phyloP scores from a whole-genome alignment of 2,329 filamentous ascomycete genomes.

The Xylariaceae sp. region DNA sequence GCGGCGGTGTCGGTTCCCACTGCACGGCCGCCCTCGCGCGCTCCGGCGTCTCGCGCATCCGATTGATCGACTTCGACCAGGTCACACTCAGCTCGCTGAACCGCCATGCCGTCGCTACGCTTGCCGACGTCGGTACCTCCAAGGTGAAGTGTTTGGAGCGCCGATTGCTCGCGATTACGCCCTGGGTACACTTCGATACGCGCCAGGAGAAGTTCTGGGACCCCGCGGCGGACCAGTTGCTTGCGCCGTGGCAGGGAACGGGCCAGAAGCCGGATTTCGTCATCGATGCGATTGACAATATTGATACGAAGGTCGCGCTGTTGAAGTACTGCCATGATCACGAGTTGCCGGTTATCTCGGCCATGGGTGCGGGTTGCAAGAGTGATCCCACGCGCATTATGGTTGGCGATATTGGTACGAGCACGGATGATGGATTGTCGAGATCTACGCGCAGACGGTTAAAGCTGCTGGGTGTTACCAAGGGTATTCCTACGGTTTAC shows the following conservation, averaged over 20 bases:
- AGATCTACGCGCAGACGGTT: constrained; percentile 75
- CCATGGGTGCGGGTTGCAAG: constrained; percentile 96
- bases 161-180: constrained; percentile 77
- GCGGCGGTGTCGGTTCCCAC: constrained; percentile 92
- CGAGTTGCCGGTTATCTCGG: constrained; percentile 76
- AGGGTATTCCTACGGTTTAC: constrained; percentile 86
- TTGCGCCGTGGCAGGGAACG: constrained; percentile 59
- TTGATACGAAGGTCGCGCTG: constrained; percentile 89
- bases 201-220: constrained; percentile 77
- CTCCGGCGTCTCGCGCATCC: constrained; percentile 81
- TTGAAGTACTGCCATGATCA: constrained; percentile 81
- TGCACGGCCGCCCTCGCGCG: constrained; percentile 79
- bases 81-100: constrained; percentile 92
- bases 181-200: constrained; percentile 88
- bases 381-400: constrained; percentile 77
- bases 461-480: constrained; percentile 70
- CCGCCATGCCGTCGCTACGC: constrained; percentile 88
- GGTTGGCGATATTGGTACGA: constrained; percentile 84
- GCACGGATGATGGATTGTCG: constrained; percentile 83
- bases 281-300: constrained; percentile 98
- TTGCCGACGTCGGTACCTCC: constrained; percentile 86
- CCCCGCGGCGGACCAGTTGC: constrained; percentile 57
- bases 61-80: constrained; percentile 95
- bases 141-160: constrained; percentile 83
- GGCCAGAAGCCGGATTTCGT: constrained; percentile 73